Evolutionary conservation across 2,329 filamentous ascomycete species (phyloP).

Genomic region (Penicillium sclerotigenum): DNA sequence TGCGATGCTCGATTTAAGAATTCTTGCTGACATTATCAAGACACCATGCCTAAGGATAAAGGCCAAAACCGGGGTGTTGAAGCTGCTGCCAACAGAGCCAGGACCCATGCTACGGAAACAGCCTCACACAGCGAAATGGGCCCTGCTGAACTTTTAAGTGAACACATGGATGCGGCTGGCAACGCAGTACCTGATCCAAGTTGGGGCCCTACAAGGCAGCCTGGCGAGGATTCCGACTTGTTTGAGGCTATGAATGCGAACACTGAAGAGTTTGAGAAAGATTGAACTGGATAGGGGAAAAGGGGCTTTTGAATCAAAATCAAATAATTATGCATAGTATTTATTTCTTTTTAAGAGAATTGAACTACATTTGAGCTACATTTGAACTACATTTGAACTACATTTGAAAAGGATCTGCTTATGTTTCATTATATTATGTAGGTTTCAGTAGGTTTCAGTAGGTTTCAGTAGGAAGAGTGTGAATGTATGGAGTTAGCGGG

Average conservation of each 20-base stretch:
- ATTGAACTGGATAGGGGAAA: background rate
- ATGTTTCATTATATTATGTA: no score
- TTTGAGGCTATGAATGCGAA: conserved; percentile 32
- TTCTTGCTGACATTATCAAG: background rate
- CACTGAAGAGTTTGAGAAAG: conserved; percentile 24
- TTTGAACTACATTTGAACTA: no score
- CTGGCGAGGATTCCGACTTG: conserved; percentile 24
- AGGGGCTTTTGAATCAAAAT: background rate
- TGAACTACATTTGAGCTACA: background rate
- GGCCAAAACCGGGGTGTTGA: background rate
- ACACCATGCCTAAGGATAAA: background rate
- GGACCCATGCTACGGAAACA: conserved; percentile 3
- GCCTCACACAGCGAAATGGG: conserved; percentile 19
- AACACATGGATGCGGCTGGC: conserved; percentile 32
- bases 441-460: background rate
- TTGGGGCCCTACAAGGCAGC: conserved; percentile 18
- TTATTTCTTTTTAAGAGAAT: background rate
- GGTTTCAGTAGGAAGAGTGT: background rate
- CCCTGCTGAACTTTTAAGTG: conserved; percentile 29
- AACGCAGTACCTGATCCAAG: conserved; percentile 32
- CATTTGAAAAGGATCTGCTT: background rate
- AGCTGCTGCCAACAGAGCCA: background rate
- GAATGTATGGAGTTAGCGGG: background rate
- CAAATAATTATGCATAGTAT: background rate
- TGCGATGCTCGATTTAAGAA: background rate